These are phyloP conservation scores for Hyphopichia khmerensis DNA, from an alignment of 1,139 yeast species.

Conservation along the genomic window DNA sequence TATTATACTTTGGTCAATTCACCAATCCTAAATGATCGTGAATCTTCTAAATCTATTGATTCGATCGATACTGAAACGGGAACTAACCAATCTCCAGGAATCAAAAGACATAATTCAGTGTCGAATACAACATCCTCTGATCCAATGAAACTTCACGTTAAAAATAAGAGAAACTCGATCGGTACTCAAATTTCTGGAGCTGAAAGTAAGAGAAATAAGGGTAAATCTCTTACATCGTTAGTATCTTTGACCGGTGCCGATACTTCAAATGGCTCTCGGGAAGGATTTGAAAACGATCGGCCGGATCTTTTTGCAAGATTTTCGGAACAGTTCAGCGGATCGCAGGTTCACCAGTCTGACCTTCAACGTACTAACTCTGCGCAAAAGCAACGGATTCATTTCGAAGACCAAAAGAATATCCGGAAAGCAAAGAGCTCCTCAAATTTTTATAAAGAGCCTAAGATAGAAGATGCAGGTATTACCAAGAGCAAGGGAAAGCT, in stretches of 20 bases:
- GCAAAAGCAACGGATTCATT: background rate
- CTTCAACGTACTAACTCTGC: background rate
- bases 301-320: constrained; percentile 1
- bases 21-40: constrained; percentile 17
- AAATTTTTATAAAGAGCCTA: constrained; percentile 19
- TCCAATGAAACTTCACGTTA: constrained; percentile 9
- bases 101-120: constrained; percentile 24
- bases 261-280: background rate
- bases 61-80: background rate
- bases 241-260: constrained; percentile 14
- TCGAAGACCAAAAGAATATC: constrained; percentile 9
- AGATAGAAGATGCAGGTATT: background rate
- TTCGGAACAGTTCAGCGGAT: constrained; percentile 2
- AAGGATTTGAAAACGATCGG: background rate
- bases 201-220: constrained; percentile 12
- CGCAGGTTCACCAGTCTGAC: background rate
- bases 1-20: constrained; percentile 23
- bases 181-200: constrained; percentile 18
- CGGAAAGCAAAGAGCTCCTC: constrained; percentile 40
- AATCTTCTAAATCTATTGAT: background rate
- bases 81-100: constrained; percentile 10
- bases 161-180: constrained; percentile 24
- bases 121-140: constrained; percentile 9
- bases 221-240: constrained; percentile 32
- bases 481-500: constrained; percentile 4